These are phyloP conservation scores for Aurifilum marmelostoma DNA, from an alignment of 2,329 filamentous ascomycete species.

Conservation along the genomic window DNA sequence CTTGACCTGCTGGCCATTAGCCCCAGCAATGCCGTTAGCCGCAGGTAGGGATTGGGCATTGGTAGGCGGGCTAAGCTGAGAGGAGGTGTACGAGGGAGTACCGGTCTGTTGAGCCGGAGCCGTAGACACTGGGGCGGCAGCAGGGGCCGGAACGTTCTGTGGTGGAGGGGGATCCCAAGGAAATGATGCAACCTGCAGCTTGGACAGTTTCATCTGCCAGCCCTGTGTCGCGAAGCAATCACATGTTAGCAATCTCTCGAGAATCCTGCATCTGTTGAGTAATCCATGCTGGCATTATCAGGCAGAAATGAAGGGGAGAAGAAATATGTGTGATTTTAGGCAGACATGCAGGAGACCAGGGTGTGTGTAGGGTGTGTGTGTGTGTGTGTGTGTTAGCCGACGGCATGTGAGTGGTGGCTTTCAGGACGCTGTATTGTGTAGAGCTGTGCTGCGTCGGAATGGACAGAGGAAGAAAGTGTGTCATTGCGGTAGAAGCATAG, in stretches of 20 bases:
- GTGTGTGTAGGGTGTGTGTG: neutral
- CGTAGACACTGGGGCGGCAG: constrained; percentile 37
- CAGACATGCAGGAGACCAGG: constrained; percentile 10
- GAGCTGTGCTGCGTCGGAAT: neutral
- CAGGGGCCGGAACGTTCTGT: constrained; percentile 46
- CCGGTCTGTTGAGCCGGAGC: constrained; percentile 33
- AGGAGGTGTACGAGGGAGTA: constrained; percentile 39
- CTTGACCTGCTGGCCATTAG: constrained; percentile 50
- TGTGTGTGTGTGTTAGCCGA: neutral
- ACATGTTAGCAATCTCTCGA: constrained; percentile 14
- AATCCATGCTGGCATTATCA: neutral
- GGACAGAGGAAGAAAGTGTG: neutral
- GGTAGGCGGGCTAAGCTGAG: constrained; percentile 41
- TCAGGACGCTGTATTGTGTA: constrained; percentile 17
- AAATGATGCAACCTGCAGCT: constrained; percentile 82
- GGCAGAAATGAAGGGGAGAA: neutral
- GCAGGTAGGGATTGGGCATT: constrained; percentile 35
- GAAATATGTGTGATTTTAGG: neutral
- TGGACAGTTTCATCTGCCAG: constrained; percentile 91
- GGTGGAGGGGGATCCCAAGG: constrained; percentile 90
- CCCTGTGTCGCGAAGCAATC: constrained; percentile 58
- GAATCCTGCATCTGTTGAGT: neutral
- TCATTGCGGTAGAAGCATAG: constrained; percentile 8
- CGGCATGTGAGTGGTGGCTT: neutral
- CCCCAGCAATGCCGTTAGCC: constrained; percentile 37